These are phyloP conservation scores for Hyaloscypha hepaticicola DNA, from an alignment of 495 filamentous ascomycete species.

Conservation along the genomic window DNA sequence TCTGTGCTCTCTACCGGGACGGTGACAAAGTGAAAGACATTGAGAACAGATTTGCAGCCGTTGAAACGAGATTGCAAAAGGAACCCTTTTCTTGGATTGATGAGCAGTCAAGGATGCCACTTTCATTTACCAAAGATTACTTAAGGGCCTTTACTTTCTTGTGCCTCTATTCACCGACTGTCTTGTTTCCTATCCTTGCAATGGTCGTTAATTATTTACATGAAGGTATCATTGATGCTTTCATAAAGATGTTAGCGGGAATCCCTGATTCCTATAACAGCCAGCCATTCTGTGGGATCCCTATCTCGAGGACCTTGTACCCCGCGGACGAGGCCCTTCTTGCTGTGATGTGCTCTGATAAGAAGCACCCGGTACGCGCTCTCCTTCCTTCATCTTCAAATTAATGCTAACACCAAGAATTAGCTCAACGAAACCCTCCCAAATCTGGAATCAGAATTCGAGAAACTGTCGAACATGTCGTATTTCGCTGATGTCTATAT, in stretches of 20 bases:
- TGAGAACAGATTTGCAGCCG: constrained; percentile 39
- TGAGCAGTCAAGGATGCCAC: constrained; percentile 34
- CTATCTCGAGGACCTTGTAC: constrained; percentile 36
- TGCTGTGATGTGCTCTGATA: constrained; percentile 49
- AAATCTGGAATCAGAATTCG: constrained; percentile 36
- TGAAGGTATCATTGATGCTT: background rate
- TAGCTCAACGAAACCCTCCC: constrained; percentile 41
- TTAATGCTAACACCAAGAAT: background rate
- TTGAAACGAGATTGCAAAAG: constrained; percentile 42
- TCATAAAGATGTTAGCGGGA: background rate
- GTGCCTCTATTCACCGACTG: constrained; percentile 38
- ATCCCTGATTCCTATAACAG: background rate
- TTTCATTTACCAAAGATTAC: constrained; percentile 35
- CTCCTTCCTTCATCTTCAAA: background rate
- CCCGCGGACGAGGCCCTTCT: constrained; percentile 42
- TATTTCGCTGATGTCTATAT: constrained; percentile 48
- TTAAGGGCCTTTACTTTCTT: constrained; percentile 39
- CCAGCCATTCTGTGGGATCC: constrained; percentile 1
- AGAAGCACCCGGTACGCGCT: constrained; percentile 36
- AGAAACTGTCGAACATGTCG: constrained; percentile 38
- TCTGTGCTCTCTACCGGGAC: constrained; percentile 37
- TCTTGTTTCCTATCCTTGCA: constrained; percentile 36
- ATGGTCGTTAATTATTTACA: constrained; percentile 30
- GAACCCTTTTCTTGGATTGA: constrained; percentile 48
- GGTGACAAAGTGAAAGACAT: constrained; percentile 44